Conservation (phyloP, 345 rosid species). For the Crucihimalaya himalaica region DNA sequence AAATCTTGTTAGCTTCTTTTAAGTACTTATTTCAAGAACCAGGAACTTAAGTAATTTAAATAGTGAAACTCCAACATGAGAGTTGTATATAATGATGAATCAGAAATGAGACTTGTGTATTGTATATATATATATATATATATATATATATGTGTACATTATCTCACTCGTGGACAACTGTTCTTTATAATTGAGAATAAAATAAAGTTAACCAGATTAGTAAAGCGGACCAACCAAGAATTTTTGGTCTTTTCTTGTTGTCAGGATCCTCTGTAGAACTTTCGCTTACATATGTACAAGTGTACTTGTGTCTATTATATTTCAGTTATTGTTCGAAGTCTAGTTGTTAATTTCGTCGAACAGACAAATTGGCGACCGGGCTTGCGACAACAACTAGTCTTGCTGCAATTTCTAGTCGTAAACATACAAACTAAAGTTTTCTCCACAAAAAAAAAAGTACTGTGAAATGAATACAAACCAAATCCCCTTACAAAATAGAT, state of each 20-base stretch:
- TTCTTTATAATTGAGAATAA: conserved; percentile 13
- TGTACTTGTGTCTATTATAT: conserved; percentile 15
- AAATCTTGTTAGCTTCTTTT: no score
- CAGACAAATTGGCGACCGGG: conserved; percentile 8
- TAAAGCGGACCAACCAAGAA: conserved; percentile 39
- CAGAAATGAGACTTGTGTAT: conserved; percentile 18
- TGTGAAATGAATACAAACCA: not conserved
- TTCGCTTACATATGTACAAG: conserved; percentile 32
- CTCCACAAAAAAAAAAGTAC: not conserved
- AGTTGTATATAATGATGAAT: no score
- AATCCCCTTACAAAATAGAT: not conserved
- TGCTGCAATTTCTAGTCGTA: not conserved
- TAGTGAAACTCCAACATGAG: not conserved
- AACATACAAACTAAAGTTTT: not conserved
- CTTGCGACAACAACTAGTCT: not conserved
- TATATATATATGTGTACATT: not conserved
- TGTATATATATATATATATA: not conserved
- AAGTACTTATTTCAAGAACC: not conserved
- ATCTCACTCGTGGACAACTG: conserved; percentile 39
- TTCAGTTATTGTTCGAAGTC: not conserved
- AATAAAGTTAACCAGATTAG: conserved; percentile 12
- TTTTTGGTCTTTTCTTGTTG: conserved; percentile 40
- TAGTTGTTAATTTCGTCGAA: not conserved
- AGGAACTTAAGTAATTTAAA: not conserved
- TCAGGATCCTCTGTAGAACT: conserved; percentile 34